Percentiles rank a stretch among this genome's conserved stretches.
Evolutionary conservation across 345 rosid species (phyloP).

Genomic region (Triadica sebifera): DNA sequence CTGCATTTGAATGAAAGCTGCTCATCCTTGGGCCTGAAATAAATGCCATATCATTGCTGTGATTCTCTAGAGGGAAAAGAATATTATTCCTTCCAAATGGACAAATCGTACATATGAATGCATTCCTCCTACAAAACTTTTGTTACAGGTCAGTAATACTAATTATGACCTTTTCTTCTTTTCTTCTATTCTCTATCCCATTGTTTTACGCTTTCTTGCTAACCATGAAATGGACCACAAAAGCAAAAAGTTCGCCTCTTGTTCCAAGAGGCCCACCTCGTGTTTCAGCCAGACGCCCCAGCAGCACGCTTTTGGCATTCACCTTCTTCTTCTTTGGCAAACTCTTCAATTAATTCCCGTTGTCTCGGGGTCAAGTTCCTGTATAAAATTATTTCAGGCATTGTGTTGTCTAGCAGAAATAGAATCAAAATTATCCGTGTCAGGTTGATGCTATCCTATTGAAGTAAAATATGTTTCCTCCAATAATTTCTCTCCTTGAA

Average conservation of each 20-base stretch:
- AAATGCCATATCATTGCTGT: background rate
- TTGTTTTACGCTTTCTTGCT: background rate
- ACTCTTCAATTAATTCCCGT: constrained; percentile 87
- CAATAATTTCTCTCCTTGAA: background rate
- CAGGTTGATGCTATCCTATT: too few species aligned
- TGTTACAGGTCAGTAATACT: constrained; percentile 2
- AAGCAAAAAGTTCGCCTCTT: background rate
- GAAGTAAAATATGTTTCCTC: too few species aligned
- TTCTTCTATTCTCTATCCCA: background rate
- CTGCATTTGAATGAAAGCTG: too few species aligned
- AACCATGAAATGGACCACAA: background rate
- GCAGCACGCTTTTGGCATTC: constrained; percentile 66
- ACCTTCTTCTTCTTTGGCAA: constrained; percentile 83
- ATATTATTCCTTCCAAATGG: constrained; percentile 3
- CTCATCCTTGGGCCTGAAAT: background rate
- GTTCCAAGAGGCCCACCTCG: background rate
- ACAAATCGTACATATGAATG: background rate
- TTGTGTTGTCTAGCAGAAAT: background rate
- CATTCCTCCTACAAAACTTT: constrained; percentile 16
- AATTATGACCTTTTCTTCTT: background rate
- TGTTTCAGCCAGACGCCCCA: constrained; percentile 63
- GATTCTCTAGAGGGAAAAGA: background rate
- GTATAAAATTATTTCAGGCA: constrained; percentile 19
- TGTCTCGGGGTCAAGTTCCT: constrained; percentile 81
- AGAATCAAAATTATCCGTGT: too few species aligned